Evolutionary conservation across 495 filamentous ascomycete genomes (phyloP), one percentile per base, ranked within the genome.

Genomic region (Melanomma pulvis-pyrius): DNA sequence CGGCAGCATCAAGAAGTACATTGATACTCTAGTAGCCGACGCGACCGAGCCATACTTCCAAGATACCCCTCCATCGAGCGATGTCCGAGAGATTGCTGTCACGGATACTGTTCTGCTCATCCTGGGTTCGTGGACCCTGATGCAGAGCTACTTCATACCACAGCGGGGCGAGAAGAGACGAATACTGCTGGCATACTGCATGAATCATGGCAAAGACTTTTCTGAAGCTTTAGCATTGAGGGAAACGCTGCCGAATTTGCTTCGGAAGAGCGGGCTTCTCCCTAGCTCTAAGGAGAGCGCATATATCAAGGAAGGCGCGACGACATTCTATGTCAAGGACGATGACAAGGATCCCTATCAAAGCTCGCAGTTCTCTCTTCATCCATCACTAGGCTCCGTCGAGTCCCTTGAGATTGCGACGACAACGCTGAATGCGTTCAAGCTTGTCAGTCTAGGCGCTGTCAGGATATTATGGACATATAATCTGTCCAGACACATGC

Each of bases 91-190:
- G 24, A 51, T 51, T 19, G 48, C 48, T 7, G 51, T 54, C 51
- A 30, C 17, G 8, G 51, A 58, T 26, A 58, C 54, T n/a, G 54
- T 58, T 8, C 36, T 58, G 11, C 34, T 41, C 30, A 58, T 58
- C 30, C 19, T 58, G 2, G 54, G 54, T 2, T 22, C 25, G 2
- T 58, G 54, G 54, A 46, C 54, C 19, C 21, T 58, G 1, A 58
- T 58, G 29, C 32, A 46, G 21, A 44, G 32, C 54, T 58, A 58
- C 32, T 58, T 58, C n/a, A 58, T 21, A 2, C 54, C 54, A 8
- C 32, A 24, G 54, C 17, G 32, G 1, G 34, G 32, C 2, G 32
- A 39, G 26, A 17, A 22, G 6, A 21, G 36, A 39, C 21, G 25
- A 15, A 58, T 58, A 21, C 34, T 39, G n/a, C 7, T 32, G 1